These are phyloP conservation scores for Tetradesmus lagerheimii DNA, from an alignment of 139 green algal species.

Conservation along the genomic window DNA sequence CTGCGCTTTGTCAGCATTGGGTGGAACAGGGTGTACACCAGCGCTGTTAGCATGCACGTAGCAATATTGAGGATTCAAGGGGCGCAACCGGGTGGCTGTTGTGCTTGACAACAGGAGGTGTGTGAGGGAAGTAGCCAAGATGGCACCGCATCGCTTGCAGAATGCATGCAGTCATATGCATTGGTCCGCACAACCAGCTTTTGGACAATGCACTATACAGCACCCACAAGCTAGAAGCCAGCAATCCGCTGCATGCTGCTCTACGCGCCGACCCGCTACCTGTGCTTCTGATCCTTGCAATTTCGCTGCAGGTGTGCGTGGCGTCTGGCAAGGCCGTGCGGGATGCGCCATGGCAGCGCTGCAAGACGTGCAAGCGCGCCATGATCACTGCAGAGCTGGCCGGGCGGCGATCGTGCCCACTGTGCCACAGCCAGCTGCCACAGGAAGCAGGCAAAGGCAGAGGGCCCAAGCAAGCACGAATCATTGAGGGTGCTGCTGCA, in stretches of 20 bases:
- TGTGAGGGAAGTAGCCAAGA: too few species aligned
- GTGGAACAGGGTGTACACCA: too few species aligned
- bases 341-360: slow-evolving; percentile 61
- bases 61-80: too few species aligned
- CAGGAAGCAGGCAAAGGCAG: slow-evolving; percentile 2
- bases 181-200: neutral
- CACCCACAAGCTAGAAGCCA: too few species aligned
- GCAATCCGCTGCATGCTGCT: neutral
- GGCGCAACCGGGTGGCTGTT: too few species aligned
- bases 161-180: neutral
- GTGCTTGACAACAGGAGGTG: too few species aligned
- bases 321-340: slow-evolving; percentile 69
- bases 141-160: neutral
- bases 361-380: slow-evolving; percentile 78
- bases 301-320: slow-evolving; percentile 71
- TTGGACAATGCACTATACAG: neutral
- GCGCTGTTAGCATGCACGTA: too few species aligned
- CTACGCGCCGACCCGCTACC: neutral
- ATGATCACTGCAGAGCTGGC: slow-evolving; percentile 69
- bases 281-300: neutral
- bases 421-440: slow-evolving; percentile 67
- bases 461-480: neutral
- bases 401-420: slow-evolving; percentile 58
- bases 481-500: neutral
- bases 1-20: too few species aligned